phyloP scores from a whole-genome alignment of 2,329 filamentous ascomycete species.

The Ceratocystis diversiconidia region DNA sequence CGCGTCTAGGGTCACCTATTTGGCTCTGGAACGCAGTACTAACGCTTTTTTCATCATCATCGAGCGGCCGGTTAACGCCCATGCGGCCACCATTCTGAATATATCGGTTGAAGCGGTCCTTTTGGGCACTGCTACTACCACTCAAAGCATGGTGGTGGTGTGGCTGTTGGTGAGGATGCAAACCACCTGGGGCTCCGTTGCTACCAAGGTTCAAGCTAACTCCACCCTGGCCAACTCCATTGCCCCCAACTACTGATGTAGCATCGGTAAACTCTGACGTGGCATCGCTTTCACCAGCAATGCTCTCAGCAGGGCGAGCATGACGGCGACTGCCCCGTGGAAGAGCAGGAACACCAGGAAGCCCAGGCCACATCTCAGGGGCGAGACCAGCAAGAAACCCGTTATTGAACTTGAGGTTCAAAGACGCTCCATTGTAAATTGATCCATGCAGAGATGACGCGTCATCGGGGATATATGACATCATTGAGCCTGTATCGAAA shows the following conservation, averaged over 20 bases:
- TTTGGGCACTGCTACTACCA: constrained; percentile 23
- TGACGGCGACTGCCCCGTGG: constrained; percentile 54
- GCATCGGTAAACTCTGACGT: constrained; percentile 82
- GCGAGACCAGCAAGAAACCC: constrained; percentile 85
- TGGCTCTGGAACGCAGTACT: constrained; percentile 96
- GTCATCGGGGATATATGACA: constrained; percentile 94
- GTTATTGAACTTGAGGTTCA: constrained; percentile 70
- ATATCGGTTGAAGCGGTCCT: constrained; percentile 82
- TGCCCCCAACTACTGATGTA: constrained; percentile 63
- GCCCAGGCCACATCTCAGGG: constrained; percentile 72
- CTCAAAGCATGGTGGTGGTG: constrained; percentile 5
- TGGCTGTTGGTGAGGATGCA: constrained; percentile 1
- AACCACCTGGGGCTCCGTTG: not conserved
- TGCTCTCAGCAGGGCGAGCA: constrained; percentile 55
- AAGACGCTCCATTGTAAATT: constrained; percentile 69
- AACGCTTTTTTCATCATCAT: constrained; percentile 91
- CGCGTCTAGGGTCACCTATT: constrained; percentile 41
- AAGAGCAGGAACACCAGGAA: constrained; percentile 47
- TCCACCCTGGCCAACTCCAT: constrained; percentile 59
- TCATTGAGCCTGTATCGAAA: constrained; percentile 70
- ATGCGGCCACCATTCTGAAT: constrained; percentile 70
- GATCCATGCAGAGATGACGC: constrained; percentile 93
- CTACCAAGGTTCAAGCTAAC: constrained; percentile 16
- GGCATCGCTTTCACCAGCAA: constrained; percentile 84
- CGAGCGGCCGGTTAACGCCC: constrained; percentile 51